These are phyloP conservation scores for Lathyrus sativus DNA, from an alignment of 306 rosid species.

Conservation along the genomic window DNA sequence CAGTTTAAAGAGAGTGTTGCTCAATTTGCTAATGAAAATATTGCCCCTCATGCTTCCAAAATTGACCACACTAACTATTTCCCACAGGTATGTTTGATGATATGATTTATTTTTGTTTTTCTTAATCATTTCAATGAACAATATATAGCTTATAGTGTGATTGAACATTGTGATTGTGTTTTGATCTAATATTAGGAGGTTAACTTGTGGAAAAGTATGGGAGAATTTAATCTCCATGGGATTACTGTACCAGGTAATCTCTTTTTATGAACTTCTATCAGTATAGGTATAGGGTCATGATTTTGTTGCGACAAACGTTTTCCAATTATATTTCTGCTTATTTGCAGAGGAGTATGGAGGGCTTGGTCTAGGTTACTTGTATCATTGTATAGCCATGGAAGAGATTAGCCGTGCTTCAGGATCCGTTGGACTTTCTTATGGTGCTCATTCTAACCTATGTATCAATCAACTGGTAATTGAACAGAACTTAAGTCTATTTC, in stretches of 20 bases:
- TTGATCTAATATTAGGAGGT: constrained; percentile 60
- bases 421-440: constrained; percentile 93
- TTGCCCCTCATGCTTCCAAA: constrained; percentile 85
- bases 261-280: constrained; percentile 12
- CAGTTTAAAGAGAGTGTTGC: constrained; percentile 92
- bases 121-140: constrained; percentile 19
- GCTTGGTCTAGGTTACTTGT: constrained; percentile 92
- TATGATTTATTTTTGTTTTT: constrained; percentile 3
- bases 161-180: constrained; percentile 31
- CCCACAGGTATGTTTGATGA: constrained; percentile 52
- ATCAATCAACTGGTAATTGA: constrained; percentile 85
- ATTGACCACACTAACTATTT: constrained; percentile 80
- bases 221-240: constrained; percentile 91
- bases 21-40: constrained; percentile 77
- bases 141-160: background rate
- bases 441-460: constrained; percentile 96
- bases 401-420: constrained; percentile 98
- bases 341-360: constrained; percentile 95
- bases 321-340: constrained; percentile 34
- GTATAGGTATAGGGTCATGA: background rate
- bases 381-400: constrained; percentile 95
- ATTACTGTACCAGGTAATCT: constrained; percentile 86
- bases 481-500: constrained; percentile 34
- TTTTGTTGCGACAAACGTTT: constrained; percentile 22
- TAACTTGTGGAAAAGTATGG: constrained; percentile 95